These are phyloP conservation scores for Dipsacomyces acuminosporus DNA, from an alignment of 371 early-diverging fungal genomes.

Conservation along the genomic window DNA sequence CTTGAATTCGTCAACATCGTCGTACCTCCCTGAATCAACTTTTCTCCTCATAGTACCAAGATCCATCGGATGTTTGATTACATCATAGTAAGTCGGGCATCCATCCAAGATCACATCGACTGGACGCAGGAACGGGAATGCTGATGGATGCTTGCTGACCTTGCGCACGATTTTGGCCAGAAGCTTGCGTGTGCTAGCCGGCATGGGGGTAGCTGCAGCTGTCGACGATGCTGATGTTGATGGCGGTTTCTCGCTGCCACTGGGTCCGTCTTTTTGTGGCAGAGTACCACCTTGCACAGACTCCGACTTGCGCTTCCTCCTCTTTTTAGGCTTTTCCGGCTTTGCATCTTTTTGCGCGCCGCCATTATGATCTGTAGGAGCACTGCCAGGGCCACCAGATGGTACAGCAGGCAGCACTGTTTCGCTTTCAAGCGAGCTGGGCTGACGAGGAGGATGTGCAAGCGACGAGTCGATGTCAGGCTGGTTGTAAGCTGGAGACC, in stretches of 20 bases:
- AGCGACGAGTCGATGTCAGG: background rate
- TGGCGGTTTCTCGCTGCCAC: background rate
- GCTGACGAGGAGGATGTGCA: too few species aligned
- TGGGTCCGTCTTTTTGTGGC: too few species aligned
- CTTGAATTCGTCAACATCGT: slow-evolving; percentile 56
- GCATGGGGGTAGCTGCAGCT: too few species aligned
- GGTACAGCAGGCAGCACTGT: background rate
- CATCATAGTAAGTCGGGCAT: slow-evolving; percentile 73
- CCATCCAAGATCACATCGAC: slow-evolving; percentile 61
- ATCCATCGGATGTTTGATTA: slow-evolving; percentile 97
- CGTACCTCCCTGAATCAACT: slow-evolving; percentile 60
- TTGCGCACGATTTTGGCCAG: slow-evolving; percentile 53
- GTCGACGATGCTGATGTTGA: background rate
- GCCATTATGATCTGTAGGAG: background rate
- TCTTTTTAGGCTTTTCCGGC: too few species aligned
- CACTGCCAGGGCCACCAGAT: background rate
- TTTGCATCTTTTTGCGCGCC: background rate
- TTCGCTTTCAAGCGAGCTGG: too few species aligned
- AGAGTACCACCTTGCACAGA: background rate
- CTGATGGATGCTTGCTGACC: slow-evolving; percentile 53
- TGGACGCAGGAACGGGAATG: slow-evolving; percentile 60
- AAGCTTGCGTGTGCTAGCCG: slow-evolving; percentile 43
- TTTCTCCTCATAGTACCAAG: slow-evolving; percentile 80
- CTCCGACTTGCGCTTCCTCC: too few species aligned
- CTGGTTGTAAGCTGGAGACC: slow-evolving; percentile 1